phyloP scores from a whole-genome alignment of 441 rosid species.

The Pelargonium myrrhifolium region DNA sequence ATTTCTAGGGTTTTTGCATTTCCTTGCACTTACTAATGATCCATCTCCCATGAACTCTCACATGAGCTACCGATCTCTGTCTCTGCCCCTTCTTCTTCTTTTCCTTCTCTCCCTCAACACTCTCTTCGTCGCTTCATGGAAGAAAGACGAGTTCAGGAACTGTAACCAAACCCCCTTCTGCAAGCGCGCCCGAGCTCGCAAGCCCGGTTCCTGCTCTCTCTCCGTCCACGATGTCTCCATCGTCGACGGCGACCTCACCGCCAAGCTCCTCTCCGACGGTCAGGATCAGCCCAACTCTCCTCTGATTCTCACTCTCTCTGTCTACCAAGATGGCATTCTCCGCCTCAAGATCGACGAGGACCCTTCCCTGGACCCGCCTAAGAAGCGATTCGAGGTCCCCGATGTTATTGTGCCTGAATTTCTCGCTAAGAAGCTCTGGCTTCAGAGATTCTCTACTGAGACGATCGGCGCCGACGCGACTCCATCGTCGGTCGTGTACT shows the following conservation, averaged over 20 bases:
- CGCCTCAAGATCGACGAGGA: slow-evolving; percentile 86
- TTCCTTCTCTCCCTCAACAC: slow-evolving; percentile 32
- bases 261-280: slow-evolving; percentile 41
- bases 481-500: slow-evolving; percentile 53
- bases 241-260: slow-evolving; percentile 67
- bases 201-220: slow-evolving; percentile 53
- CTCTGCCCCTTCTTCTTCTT: slow-evolving; percentile 28
- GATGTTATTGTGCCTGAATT: slow-evolving; percentile 42
- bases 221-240: slow-evolving; percentile 46
- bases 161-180: slow-evolving; percentile 96
- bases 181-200: slow-evolving; percentile 76
- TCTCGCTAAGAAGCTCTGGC: slow-evolving; percentile 64
- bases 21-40: slow-evolving; percentile 11
- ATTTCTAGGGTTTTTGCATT: slow-evolving; percentile 1
- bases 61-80: slow-evolving; percentile 24
- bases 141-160: slow-evolving; percentile 90
- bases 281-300: slow-evolving; percentile 41
- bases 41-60: slow-evolving; percentile 25
- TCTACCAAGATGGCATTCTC: slow-evolving; percentile 54
- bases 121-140: slow-evolving; percentile 51
- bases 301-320: slow-evolving; percentile 59
- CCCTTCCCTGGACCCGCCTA: slow-evolving; percentile 42
- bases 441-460: slow-evolving; percentile 45
- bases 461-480: slow-evolving; percentile 41
- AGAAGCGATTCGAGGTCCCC: slow-evolving; percentile 75